Conservation (phyloP, 2,329 filamentous ascomycete genomes). For the Phyllosticta citribraziliensis region DNA sequence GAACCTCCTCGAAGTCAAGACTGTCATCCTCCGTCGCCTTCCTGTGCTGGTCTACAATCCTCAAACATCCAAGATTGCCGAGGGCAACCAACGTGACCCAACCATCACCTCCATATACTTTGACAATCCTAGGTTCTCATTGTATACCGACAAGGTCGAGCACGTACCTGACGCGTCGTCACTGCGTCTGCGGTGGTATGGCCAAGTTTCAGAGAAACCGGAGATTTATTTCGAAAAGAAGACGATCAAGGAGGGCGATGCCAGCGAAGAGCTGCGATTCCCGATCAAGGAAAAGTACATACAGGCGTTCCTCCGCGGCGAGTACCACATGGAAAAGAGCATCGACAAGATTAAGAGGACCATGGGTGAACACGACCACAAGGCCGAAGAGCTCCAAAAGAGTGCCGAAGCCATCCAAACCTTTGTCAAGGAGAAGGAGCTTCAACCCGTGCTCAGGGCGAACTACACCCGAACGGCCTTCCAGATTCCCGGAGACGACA, state of each 20-base stretch:
- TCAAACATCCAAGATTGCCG: slow-evolving; percentile 70
- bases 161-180: slow-evolving; percentile 67
- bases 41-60: slow-evolving; percentile 91
- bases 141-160: slow-evolving; percentile 80
- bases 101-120: slow-evolving; percentile 95
- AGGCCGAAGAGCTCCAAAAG: slow-evolving; percentile 59
- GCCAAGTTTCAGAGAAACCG: slow-evolving; percentile 66
- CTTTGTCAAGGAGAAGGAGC: slow-evolving; percentile 65
- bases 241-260: slow-evolving; percentile 64
- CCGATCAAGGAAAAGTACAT: slow-evolving; percentile 91
- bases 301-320: slow-evolving; percentile 71
- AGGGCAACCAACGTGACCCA: slow-evolving; percentile 68
- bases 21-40: slow-evolving; percentile 79
- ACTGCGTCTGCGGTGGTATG: slow-evolving; percentile 83
- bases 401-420: slow-evolving; percentile 68
- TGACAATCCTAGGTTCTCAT: slow-evolving; percentile 73
- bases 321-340: slow-evolving; percentile 88
- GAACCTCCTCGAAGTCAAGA: slow-evolving; percentile 95
- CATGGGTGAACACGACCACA: slow-evolving; percentile 55
- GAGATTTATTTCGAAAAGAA: slow-evolving; percentile 88
- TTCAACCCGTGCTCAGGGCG: slow-evolving; percentile 79
- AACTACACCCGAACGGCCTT: slow-evolving; percentile 94
- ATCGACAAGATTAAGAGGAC: slow-evolving; percentile 74
- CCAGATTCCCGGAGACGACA: slow-evolving; percentile 87
- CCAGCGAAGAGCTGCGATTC: slow-evolving; percentile 70